Evolutionary conservation across 495 filamentous ascomycete species (phyloP), one percentile per base, ranked within the genome.

Genomic region (Extremus antarcticus): DNA sequence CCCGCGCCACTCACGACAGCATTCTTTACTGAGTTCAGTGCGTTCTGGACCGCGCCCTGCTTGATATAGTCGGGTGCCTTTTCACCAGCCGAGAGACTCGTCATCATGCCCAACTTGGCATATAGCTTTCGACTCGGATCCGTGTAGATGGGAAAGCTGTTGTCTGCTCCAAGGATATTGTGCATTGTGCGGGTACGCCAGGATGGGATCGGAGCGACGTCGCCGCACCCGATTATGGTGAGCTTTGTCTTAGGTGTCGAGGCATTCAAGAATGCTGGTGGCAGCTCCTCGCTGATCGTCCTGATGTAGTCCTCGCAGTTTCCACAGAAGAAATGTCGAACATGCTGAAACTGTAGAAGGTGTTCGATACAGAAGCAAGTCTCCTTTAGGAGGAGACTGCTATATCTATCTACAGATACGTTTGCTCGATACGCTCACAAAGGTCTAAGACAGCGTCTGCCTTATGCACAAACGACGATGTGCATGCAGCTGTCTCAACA

Each of bases 61-160:
- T 71, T 73, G 56, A 82, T 74, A 59, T 94, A 94, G n/a, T 76
- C 74, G 0, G 89, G 88, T 25, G 62, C 67, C 17, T 74, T 71
- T 2, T 71, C 22, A 17, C 88, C 87, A 2, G 84, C 52, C 2
- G 73, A 71, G 2, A 86, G 69, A 8, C 82, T 85, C 25, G 69
- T 72, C 0, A 73, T 66, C 87, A 94, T 88, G 40, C 80, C 84
- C 3, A 95, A 77, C 47, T 74, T 71, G 13, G 74, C 65, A 73
- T 92, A 91, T 2, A 95, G 71, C 47, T 76, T 74, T 20, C 77
- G 73, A 0, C 77, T 80, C 0, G 86, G 86, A 65, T 94, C 88
- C 41, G 84, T 75, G 73, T 87, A 94, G 51, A 94, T 81, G 16
- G 85, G 82, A 67, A 84, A 94, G 0, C 78, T 75, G n/a, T 17